Conservation (phyloP, 805 yeast genomes). For the Wickerhamiella bombiphila region DNA sequence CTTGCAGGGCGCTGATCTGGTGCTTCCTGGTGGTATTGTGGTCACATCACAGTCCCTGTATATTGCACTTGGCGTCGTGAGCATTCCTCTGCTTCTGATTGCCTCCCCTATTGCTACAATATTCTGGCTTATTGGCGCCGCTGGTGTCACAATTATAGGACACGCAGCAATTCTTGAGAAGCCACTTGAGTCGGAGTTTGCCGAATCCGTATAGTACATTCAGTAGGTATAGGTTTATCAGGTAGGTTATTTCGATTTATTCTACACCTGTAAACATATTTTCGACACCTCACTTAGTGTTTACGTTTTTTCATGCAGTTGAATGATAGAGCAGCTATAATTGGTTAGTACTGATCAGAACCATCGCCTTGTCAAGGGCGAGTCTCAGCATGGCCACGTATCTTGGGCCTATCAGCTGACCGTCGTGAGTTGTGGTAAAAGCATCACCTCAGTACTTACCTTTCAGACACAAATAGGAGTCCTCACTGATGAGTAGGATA, state of each 20-base stretch:
- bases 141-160: slow-evolving; percentile 58
- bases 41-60: slow-evolving; percentile 62
- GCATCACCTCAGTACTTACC: slow-evolving; percentile 35
- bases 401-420: slow-evolving; percentile 43
- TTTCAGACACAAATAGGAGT: slow-evolving; percentile 46
- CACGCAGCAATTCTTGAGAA: slow-evolving; percentile 90
- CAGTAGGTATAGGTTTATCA: background rate
- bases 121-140: slow-evolving; percentile 84
- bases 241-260: background rate
- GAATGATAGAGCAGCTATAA: background rate
- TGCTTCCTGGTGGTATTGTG: slow-evolving; percentile 47
- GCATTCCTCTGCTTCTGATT: slow-evolving; percentile 67
- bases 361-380: slow-evolving; percentile 83
- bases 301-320: background rate
- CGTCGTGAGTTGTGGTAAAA: slow-evolving; percentile 51
- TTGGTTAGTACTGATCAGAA: slow-evolving; percentile 22
- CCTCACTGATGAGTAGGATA: slow-evolving; percentile 61
- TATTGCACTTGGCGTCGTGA: slow-evolving; percentile 61
- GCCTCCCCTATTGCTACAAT: slow-evolving; percentile 83
- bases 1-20: slow-evolving; percentile 72
- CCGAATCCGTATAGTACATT: slow-evolving; percentile 30
- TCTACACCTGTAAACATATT: no score
- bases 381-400: slow-evolving; percentile 53
- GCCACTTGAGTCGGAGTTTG: slow-evolving; percentile 89
- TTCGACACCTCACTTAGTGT: background rate